A percentile compares a stretch with the other conserved stretches of the same genome.
Evolutionary conservation across 2,329 filamentous ascomycete genomes (phyloP).

Genomic region (Pseudogymnoascus sp.): DNA sequence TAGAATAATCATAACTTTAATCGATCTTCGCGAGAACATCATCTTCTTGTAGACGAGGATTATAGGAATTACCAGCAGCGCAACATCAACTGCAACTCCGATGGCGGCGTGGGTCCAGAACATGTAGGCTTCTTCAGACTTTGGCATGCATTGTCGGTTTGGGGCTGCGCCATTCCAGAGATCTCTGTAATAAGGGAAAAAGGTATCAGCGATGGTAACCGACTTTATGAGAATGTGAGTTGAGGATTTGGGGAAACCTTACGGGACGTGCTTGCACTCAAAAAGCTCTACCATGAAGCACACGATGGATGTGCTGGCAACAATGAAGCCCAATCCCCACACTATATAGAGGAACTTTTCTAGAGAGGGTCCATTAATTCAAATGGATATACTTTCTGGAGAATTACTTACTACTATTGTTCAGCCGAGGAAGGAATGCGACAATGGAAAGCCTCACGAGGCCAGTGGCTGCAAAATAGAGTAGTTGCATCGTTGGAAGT

Average conservation of each 20-base stretch:
- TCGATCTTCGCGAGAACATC: slow-evolving; percentile 27
- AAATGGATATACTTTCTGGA: not conserved
- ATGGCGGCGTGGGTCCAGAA: slow-evolving; percentile 29
- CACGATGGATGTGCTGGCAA: slow-evolving; percentile 10
- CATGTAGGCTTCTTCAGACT: slow-evolving; percentile 22
- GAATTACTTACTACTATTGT: slow-evolving; percentile 26
- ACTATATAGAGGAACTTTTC: slow-evolving; percentile 10
- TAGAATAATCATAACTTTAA: slow-evolving; percentile 32
- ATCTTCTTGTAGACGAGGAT: slow-evolving; percentile 32
- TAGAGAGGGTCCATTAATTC: not conserved
- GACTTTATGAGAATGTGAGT: not conserved
- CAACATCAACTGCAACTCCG: slow-evolving; percentile 29
- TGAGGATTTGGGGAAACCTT: not conserved
- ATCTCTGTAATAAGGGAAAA: slow-evolving; percentile 3
- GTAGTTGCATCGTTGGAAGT: slow-evolving; percentile 12
- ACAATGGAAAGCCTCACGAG: slow-evolving; percentile 29
- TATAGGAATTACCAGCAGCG: slow-evolving; percentile 30
- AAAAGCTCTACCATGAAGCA: slow-evolving; percentile 14
- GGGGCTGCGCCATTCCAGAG: slow-evolving; percentile 13
- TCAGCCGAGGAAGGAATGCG: slow-evolving; percentile 30
- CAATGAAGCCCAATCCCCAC: slow-evolving; percentile 9
- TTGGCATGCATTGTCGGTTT: slow-evolving; percentile 23
- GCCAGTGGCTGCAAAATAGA: slow-evolving; percentile 26
- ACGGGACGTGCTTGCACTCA: slow-evolving; percentile 13
- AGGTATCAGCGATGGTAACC: not conserved